Conservation (phyloP, 208 protist species). For the Jaenimonas drosophilae region DNA sequence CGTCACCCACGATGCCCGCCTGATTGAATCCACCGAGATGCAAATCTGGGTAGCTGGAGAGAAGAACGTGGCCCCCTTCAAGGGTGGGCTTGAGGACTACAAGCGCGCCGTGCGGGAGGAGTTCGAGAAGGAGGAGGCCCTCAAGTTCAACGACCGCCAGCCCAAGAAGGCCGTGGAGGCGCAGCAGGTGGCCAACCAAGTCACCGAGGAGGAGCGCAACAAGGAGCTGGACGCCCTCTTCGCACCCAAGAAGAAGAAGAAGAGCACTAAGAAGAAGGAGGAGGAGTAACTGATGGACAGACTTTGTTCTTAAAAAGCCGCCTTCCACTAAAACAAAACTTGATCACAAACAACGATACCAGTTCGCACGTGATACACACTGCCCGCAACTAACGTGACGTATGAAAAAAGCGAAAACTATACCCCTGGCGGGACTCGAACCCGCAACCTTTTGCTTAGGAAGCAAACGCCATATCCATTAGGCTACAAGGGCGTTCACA, state of each 20-base stretch:
- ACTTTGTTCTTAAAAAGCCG: background rate
- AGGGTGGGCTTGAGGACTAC: conserved; percentile 78
- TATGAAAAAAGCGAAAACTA: conserved; percentile 13
- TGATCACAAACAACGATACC: background rate
- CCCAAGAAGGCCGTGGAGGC: conserved; percentile 31
- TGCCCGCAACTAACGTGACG: background rate
- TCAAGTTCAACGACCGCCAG: conserved; percentile 28
- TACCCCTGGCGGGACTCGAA: conserved; percentile 86
- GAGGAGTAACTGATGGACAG: conserved; percentile 5
- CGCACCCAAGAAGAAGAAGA: conserved; percentile 19
- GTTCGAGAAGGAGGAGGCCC: conserved; percentile 65
- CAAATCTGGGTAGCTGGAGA: conserved; percentile 84
- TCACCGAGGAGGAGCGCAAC: conserved; percentile 12
- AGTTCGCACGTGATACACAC: background rate
- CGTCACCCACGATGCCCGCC: conserved; percentile 84
- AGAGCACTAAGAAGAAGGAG: conserved; percentile 50
- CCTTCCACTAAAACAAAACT: background rate
- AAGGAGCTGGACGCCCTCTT: conserved; percentile 19
- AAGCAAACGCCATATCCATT: conserved; percentile 89
- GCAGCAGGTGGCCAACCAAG: conserved; percentile 21
- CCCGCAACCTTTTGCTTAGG: conserved; percentile 88
- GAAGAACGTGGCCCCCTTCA: conserved; percentile 69
- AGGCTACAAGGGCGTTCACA: conserved; percentile 48
- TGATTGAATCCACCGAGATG: conserved; percentile 85
- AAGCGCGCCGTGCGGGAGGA: conserved; percentile 59